Percentiles rank a stretch among this genome's conserved stretches.
Evolutionary conservation across 768 basidiomycete species (phyloP).

Genomic region (Leccinum boreale): DNA sequence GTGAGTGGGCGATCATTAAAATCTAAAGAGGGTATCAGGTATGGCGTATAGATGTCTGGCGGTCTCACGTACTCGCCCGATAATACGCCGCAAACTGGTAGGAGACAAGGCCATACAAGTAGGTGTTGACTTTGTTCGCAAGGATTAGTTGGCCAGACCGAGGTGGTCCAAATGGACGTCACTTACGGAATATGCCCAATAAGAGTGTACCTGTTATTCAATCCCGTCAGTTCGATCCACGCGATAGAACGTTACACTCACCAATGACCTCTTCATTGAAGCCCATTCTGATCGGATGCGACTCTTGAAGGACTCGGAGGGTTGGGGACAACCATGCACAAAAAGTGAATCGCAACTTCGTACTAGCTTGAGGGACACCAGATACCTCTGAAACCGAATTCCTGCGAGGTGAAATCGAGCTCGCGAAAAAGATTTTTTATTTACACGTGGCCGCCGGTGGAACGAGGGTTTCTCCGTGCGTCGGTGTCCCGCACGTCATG

Average conservation of each 20-base stretch:
- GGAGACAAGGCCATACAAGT: slow-evolving; percentile 41
- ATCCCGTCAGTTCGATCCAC: neutral
- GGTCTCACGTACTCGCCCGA: slow-evolving; percentile 14
- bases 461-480: no score
- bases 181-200: neutral
- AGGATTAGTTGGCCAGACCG: neutral
- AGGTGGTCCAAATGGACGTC: neutral
- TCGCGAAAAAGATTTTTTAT: no score
- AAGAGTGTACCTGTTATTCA: neutral
- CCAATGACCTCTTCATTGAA: neutral
- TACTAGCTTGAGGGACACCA: no score
- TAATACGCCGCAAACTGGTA: slow-evolving; percentile 42
- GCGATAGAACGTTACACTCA: neutral
- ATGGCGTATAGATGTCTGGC: neutral
- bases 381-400: no score
- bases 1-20: slow-evolving; percentile 13
- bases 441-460: no score
- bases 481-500: no score
- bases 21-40: neutral
- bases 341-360: no score
- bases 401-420: no score
- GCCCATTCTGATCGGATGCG: neutral
- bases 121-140: slow-evolving; percentile 21
- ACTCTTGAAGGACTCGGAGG: neutral
- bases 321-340: no score